phyloP scores from a whole-genome alignment of 208 protist species.

The Crithidia bombi region DNA sequence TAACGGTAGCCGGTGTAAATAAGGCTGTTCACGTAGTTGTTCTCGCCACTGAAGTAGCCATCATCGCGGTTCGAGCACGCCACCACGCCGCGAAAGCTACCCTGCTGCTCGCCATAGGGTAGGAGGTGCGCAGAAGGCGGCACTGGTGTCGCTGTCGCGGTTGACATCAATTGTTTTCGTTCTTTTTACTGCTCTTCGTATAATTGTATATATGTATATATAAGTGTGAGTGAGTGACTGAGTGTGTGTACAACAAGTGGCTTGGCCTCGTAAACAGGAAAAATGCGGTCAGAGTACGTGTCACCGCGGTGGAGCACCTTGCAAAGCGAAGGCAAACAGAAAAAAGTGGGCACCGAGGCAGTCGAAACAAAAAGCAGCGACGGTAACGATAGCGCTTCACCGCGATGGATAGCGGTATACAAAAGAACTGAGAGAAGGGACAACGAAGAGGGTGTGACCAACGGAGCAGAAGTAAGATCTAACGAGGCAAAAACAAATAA shows the following conservation, averaged over 20 bases:
- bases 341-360: no score
- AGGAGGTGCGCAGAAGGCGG: constrained; percentile 24
- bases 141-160: neutral
- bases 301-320: neutral
- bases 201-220: constrained; percentile 11
- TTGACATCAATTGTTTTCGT: neutral
- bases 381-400: no score
- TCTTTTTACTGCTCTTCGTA: neutral
- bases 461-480: no score
- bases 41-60: constrained; percentile 84
- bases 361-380: no score
- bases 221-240: neutral
- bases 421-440: no score
- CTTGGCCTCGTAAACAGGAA: no score
- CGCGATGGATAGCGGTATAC: no score
- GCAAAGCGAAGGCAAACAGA: neutral
- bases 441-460: no score
- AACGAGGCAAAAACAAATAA: no score
- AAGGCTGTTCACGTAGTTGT: constrained; percentile 66
- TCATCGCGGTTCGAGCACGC: constrained; percentile 79
- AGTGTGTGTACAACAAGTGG: no score
- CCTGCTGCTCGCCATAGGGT: constrained; percentile 69
- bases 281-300: no score
- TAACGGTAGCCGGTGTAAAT: constrained; percentile 83
- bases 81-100: constrained; percentile 69